A percentile compares a stretch with the other conserved stretches of the same genome.
Conservation (phyloP, 140 eudicot genomes). For the Cichorium intybus region DNA sequence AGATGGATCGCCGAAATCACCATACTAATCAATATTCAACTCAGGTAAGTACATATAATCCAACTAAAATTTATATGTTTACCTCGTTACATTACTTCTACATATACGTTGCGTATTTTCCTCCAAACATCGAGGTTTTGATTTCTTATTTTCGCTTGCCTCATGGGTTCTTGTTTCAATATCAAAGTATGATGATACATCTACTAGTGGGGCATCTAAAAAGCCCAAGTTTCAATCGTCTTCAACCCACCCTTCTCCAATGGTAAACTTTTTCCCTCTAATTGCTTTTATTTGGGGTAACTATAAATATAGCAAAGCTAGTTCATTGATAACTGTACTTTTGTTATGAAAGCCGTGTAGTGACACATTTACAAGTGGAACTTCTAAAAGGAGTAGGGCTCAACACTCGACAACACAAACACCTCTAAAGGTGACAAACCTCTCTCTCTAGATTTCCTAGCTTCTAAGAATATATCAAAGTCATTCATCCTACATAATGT, state of each 20-base stretch:
- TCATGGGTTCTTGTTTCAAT: background rate
- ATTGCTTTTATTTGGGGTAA: background rate
- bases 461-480: background rate
- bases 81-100: background rate
- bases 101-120: background rate
- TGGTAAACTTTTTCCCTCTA: slow-evolving; percentile 36
- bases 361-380: slow-evolving; percentile 56
- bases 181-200: slow-evolving; percentile 62
- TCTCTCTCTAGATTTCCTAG: slow-evolving; percentile 1
- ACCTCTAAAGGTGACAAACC: slow-evolving; percentile 66
- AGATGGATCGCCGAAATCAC: slow-evolving; percentile 29
- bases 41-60: slow-evolving; percentile 41
- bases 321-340: slow-evolving; percentile 4
- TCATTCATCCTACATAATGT: background rate
- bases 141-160: background rate
- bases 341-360: slow-evolving; percentile 43
- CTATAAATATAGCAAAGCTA: slow-evolving; percentile 16
- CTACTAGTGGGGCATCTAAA: slow-evolving; percentile 60
- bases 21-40: slow-evolving; percentile 43
- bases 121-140: background rate
- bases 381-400: slow-evolving; percentile 78
- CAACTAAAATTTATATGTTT: background rate
- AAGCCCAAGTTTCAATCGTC: slow-evolving; percentile 78
- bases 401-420: slow-evolving; percentile 75
- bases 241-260: slow-evolving; percentile 62